phyloP scores from a whole-genome alignment of 2,329 filamentous ascomycete species.

The Phaeosphaeria sp. region DNA sequence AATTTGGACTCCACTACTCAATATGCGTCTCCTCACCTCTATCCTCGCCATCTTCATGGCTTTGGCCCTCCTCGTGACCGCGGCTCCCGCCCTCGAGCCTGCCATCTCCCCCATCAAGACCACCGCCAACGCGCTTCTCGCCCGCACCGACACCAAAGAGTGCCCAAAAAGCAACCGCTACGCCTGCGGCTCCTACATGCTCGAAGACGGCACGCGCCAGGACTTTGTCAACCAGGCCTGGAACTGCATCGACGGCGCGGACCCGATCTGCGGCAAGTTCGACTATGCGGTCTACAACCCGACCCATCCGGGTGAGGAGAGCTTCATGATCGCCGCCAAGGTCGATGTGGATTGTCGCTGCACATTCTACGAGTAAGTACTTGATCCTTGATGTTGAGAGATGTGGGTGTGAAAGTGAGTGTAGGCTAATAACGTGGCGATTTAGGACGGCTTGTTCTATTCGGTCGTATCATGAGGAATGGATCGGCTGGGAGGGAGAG shows the following conservation, averaged over 20 bases:
- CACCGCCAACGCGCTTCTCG: not conserved
- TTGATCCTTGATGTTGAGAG: too few species aligned
- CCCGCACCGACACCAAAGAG: not conserved
- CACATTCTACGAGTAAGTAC: not conserved
- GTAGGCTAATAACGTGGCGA: not conserved
- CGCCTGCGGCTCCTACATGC: conserved; percentile 1
- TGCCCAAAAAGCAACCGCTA: not conserved
- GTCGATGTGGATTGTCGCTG: not conserved
- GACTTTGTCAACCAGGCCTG: not conserved
- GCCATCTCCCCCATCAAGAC: not conserved
- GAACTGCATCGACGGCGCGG: not conserved
- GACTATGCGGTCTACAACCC: not conserved
- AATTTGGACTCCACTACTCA: not conserved
- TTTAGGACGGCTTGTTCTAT: not conserved
- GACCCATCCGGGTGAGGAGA: not conserved
- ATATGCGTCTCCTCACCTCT: not conserved
- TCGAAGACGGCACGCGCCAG: conserved; percentile 2
- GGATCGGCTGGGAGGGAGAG: not conserved
- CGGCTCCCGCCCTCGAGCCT: not conserved
- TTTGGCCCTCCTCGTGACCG: not conserved
- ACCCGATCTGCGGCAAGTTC: not conserved
- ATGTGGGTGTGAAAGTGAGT: too few species aligned
- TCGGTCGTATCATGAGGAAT: not conserved
- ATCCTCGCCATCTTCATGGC: not conserved
- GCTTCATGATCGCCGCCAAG: conserved; percentile 1